Evolutionary conservation across 1,139 yeast species (phyloP), one percentile per base, ranked within the genome.

Genomic region (Saccharomyces hybrid): DNA sequence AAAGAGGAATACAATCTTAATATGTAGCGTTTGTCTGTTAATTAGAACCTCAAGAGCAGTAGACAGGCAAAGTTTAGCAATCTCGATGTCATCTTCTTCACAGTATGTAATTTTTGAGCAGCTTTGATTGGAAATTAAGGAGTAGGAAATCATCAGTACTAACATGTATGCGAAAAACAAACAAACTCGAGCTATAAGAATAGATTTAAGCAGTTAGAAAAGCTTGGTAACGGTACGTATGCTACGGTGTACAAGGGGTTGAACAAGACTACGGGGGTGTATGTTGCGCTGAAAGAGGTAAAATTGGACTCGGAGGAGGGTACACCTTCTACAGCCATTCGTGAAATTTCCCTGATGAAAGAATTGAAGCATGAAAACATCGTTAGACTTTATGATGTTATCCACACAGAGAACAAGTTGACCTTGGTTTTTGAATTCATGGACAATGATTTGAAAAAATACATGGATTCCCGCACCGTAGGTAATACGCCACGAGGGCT

Each of bases 201-300:
- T 44, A 63, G 66, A 48, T 70, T 69, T 51, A 70, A 69, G 52
- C 73, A 70, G 54, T 82, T 93, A 60, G 98, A 91, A 73, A 91
- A 91, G 74, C 79, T 91, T 55, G 98, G 98, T 47, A 97, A 91
- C 72, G 99, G 99, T 56, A 93, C 99, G 1, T 93, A 93, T 76
- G 99, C 99, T 55, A 93, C 98, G 5, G 99, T 93, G 28, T 93
- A 93, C 75, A 93, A 91, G 67, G 99, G 98, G 9, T 79, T 97
- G 57, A 93, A 93, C 71, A 81, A 95, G 54, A 81, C 89, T 55
- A 86, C 97, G 0, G 98, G 98, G 5, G 90, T 93, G 32, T 78
- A 89, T 52, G 99, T 93, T 26, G 99, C 99, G 0, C 76, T 93
- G 64, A 93, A 93, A 70, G 99, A 93, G 71, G 95, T 93, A 71